These are phyloP conservation scores for Kondoa malvinella DNA, from an alignment of 768 basidiomycete species.

Conservation along the genomic window DNA sequence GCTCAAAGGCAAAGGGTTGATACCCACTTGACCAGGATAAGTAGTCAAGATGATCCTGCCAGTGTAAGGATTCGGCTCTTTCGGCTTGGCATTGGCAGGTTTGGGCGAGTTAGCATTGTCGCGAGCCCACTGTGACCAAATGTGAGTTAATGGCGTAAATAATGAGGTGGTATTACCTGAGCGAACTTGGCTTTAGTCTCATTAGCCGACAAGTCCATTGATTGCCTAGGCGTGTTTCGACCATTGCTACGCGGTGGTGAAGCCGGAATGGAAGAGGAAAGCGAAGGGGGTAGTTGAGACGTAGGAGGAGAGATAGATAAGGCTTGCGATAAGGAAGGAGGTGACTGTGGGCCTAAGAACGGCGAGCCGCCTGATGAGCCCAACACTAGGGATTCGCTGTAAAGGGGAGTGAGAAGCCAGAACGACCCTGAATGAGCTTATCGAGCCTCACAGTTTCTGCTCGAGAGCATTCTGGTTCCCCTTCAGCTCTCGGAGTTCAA, in stretches of 20 bases:
- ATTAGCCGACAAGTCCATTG: background rate
- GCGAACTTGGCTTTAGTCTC: background rate
- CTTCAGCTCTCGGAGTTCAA: constrained; percentile 18
- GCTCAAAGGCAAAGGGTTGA: constrained; percentile 18
- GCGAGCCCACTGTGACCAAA: no score
- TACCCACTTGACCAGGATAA: background rate
- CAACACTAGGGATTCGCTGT: background rate
- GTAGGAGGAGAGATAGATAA: background rate
- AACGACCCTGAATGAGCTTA: no score
- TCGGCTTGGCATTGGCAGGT: background rate
- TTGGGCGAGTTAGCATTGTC: background rate
- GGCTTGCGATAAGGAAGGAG: background rate
- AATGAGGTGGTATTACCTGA: no score
- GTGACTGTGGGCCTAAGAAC: constrained; percentile 12
- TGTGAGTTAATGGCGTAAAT: no score
- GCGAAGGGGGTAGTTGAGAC: background rate
- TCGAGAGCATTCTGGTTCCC: constrained; percentile 17
- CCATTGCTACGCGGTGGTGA: constrained; percentile 14
- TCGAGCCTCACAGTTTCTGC: constrained; percentile 21
- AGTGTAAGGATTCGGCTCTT: constrained; percentile 6
- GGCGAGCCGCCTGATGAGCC: constrained; percentile 10
- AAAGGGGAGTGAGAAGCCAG: background rate
- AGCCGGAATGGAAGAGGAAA: constrained; percentile 18
- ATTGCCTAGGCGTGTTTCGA: background rate
- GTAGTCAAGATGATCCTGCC: background rate